phyloP scores from a whole-genome alignment of 768 basidiomycete genomes.

The Sporobolomyces roseus region DNA sequence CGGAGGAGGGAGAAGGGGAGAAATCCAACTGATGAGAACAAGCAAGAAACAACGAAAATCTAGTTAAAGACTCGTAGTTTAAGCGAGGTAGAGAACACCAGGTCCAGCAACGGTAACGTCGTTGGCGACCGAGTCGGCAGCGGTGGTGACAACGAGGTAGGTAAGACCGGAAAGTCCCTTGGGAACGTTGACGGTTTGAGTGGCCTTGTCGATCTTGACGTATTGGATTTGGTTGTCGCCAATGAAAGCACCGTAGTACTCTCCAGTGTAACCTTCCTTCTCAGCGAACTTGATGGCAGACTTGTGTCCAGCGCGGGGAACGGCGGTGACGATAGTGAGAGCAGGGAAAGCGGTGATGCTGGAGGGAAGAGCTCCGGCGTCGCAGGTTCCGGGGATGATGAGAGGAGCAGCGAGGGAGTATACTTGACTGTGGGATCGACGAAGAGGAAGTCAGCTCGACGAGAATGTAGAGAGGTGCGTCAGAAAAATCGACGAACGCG shows the following conservation, averaged over 20 bases:
- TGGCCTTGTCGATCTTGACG: slow-evolving; percentile 20
- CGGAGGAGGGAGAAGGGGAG: background rate
- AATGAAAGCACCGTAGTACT: slow-evolving; percentile 21
- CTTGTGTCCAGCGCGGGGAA: slow-evolving; percentile 26
- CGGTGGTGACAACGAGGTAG: slow-evolving; percentile 27
- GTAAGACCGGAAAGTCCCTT: slow-evolving; percentile 13
- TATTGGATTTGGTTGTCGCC: slow-evolving; percentile 11
- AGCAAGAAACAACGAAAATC: too few relatives aligned
- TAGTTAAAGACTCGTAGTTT: background rate
- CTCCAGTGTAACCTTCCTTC: slow-evolving; percentile 2
- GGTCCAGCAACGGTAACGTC: slow-evolving; percentile 31
- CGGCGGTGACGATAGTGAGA: slow-evolving; percentile 7
- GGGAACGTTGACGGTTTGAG: slow-evolving; percentile 14
- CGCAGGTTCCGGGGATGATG: slow-evolving; percentile 18
- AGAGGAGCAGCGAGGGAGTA: slow-evolving; percentile 27
- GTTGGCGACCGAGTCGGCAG: slow-evolving; percentile 4
- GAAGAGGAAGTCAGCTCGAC: too few relatives aligned
- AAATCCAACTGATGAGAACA: too few relatives aligned
- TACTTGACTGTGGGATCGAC: too few relatives aligned
- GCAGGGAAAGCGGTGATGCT: slow-evolving; percentile 22
- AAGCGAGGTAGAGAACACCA: slow-evolving; percentile 25
- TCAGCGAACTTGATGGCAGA: slow-evolving; percentile 18
- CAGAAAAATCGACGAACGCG: background rate
- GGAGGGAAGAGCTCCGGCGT: slow-evolving; percentile 3
- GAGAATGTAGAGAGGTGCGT: too few relatives aligned